Evolutionary conservation across 306 rosid species (phyloP).

Genomic region (Canavalia gladiata): DNA sequence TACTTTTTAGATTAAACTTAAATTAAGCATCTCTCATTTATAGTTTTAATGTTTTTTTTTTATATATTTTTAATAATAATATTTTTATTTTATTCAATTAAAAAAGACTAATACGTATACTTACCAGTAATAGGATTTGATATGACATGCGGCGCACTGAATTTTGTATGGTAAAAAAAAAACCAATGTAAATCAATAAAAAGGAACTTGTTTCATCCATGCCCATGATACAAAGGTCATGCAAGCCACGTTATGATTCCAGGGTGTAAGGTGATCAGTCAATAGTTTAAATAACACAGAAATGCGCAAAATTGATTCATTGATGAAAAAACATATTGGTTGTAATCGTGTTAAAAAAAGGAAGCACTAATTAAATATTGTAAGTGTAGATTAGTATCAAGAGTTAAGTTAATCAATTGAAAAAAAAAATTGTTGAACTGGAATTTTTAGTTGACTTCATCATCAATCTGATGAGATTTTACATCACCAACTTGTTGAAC

Average conservation of each 20-base stretch:
- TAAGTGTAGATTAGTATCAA: background rate
- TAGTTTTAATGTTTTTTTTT: background rate
- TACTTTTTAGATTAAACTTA: background rate
- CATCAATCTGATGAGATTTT: background rate
- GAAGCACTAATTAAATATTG: conserved; percentile 18
- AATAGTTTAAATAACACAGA: conserved; percentile 9
- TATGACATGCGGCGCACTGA: background rate
- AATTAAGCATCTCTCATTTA: background rate
- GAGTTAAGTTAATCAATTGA: background rate
- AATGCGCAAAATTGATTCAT: conserved; percentile 34
- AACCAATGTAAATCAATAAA: background rate
- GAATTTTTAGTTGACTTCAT: conserved; percentile 29
- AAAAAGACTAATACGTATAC: background rate
- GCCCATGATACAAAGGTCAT: conserved; percentile 17
- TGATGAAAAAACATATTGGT: conserved; percentile 9
- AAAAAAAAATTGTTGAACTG: background rate
- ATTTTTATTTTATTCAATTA: background rate
- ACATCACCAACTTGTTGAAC: background rate
- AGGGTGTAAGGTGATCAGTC: conserved; percentile 42
- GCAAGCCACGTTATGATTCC: conserved; percentile 47
- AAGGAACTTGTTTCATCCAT: background rate
- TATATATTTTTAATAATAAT: background rate
- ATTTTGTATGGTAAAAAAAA: background rate
- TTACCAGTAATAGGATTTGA: background rate
- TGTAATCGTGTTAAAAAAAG: conserved; percentile 1